These are phyloP conservation scores for Cucumis melo DNA, from an alignment of 306 rosid species.

Conservation along the genomic window DNA sequence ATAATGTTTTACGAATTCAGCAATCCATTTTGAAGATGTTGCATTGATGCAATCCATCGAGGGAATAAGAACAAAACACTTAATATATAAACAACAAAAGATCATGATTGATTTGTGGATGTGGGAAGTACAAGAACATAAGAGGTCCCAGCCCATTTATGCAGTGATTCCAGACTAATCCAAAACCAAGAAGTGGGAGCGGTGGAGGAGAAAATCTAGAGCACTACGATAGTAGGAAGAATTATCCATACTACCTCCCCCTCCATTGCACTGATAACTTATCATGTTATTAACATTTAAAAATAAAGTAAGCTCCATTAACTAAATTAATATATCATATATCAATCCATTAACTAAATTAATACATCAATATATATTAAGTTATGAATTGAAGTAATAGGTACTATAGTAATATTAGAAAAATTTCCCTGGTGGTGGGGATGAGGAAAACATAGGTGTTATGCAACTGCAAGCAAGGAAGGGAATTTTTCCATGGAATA, in stretches of 20 bases:
- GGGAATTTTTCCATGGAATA: background rate
- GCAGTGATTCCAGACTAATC: background rate
- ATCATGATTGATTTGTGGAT: background rate
- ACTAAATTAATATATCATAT: too few relatives aligned
- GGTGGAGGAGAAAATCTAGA: background rate
- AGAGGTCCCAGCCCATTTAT: background rate
- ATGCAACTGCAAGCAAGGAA: background rate
- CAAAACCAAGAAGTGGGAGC: background rate
- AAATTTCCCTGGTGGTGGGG: background rate
- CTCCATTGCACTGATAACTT: too few relatives aligned
- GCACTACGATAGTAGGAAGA: too few relatives aligned
- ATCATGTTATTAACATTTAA: too few relatives aligned
- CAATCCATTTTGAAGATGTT: background rate
- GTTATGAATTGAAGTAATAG: too few relatives aligned
- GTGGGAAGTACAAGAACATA: background rate
- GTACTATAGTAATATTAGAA: too few relatives aligned
- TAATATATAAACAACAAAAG: background rate
- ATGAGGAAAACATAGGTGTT: background rate
- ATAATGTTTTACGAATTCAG: background rate
- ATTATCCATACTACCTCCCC: too few relatives aligned
- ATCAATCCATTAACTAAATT: too few relatives aligned
- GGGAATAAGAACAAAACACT: background rate
- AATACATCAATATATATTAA: too few relatives aligned
- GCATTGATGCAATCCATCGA: background rate
- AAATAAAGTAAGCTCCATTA: too few relatives aligned